Evolutionary conservation across 495 filamentous ascomycete genomes (phyloP), one percentile per base, ranked within the genome.

Genomic region (Penicillium psychrofluorescens): DNA sequence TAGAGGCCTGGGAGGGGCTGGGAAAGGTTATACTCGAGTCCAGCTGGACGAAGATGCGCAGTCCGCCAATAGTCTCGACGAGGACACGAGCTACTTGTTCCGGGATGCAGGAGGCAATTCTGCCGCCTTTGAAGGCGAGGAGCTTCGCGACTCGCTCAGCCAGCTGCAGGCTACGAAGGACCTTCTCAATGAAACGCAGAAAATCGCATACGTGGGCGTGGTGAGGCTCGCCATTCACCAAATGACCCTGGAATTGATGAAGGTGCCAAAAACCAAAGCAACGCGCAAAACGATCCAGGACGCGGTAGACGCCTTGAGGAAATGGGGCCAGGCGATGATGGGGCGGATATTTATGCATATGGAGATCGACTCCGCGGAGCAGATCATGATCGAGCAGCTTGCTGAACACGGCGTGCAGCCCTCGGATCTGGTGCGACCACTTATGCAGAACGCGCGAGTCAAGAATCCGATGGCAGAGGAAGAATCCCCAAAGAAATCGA

Each of bases 281-380:
- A 70, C 75, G 0, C 90, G 81, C 66, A 95, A 90, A 62, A 67
- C 81, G 9, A 49, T 89, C 6, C 71, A 76, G 13, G 60, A 83
- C 40, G 80, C 83, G 1, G 64, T 78, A 8, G 92, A 97, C 65
- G 76, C 78, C 33, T 84, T 86, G 72, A 84, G 84, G 61, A 96
- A 95, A 83, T 99, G 91, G 91, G 81, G 86, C 41, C 94, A 97
- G 58, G 90, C 90, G 64, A 94, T 95, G 73, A 97, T 97, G 88
- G 76, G 94, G 10, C 80, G 90, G 44, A 56, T 99, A 30, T 97
- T 96, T 63, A 67, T 76, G 13, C 92, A 99, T 66, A 97, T 99
- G 92, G 92, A 99, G 43, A 90, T 99, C 54, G 85, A 81, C 55
- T 59, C 84, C 29, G 63, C 64, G 43, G 92, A 99, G 70, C 92